Evolutionary conservation across 1,139 yeast genomes (phyloP).

Genomic region (Candida sanyaensis): DNA sequence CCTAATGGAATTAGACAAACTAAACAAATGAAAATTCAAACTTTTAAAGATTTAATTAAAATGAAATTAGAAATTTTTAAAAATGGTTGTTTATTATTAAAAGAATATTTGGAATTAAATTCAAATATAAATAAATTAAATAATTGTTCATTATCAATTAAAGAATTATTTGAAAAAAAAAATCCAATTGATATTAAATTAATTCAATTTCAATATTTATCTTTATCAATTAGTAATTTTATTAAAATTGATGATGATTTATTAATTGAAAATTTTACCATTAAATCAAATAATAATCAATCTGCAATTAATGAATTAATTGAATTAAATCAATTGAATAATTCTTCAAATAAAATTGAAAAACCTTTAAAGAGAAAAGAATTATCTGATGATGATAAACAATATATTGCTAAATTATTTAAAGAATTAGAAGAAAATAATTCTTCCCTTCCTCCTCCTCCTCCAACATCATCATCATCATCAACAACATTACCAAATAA

Average conservation of each 20-base stretch:
- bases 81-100: conserved; percentile 32
- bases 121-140: conserved; percentile 27
- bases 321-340: conserved; percentile 17
- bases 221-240: conserved; percentile 56
- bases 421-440: conserved; percentile 13
- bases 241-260: conserved; percentile 41
- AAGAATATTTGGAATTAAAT: conserved; percentile 29
- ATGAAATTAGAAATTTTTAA: conserved; percentile 31
- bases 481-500: conserved; percentile 1
- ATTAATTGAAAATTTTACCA: conserved; percentile 53
- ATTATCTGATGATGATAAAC: conserved; percentile 15
- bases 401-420: conserved; percentile 18
- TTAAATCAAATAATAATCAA: conserved; percentile 17
- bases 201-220: conserved; percentile 51
- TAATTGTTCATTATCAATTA: conserved; percentile 37
- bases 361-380: conserved; percentile 2
- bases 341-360: neutral
- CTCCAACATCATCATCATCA: neutral
- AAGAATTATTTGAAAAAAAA: conserved; percentile 26
- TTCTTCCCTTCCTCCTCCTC: neutral
- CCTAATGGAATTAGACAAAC: conserved; percentile 32
- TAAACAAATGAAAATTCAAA: conserved; percentile 46
- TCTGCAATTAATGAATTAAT: conserved; percentile 20
- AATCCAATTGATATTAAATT: conserved; percentile 31
- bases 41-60: conserved; percentile 40